phyloP scores from a whole-genome alignment of 495 filamentous ascomycete species.

The Xylaria longipes region DNA sequence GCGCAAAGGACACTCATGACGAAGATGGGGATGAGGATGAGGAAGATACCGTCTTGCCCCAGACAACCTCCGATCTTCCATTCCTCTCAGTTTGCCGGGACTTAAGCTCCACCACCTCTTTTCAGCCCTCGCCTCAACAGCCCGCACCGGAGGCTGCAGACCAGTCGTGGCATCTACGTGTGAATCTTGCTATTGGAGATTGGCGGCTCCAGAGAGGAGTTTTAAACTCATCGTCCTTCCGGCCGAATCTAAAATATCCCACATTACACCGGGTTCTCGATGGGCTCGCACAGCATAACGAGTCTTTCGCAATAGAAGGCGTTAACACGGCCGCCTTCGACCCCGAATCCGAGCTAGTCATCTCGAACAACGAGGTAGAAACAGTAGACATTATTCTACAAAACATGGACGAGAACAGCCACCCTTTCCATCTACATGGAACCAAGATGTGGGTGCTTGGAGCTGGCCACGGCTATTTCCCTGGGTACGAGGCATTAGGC shows the following conservation, averaged over 20 bases:
- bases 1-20: conserved; percentile 35
- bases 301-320: conserved; percentile 53
- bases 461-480: conserved; percentile 60
- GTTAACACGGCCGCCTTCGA: conserved; percentile 61
- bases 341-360: conserved; percentile 51
- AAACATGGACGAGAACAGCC: conserved; percentile 66
- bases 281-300: conserved; percentile 55
- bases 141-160: conserved; percentile 50
- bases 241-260: conserved; percentile 49
- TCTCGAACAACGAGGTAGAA: conserved; percentile 49
- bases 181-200: conserved; percentile 62
- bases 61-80: conserved; percentile 45
- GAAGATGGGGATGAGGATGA: conserved; percentile 28
- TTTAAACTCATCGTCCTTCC: conserved; percentile 62
- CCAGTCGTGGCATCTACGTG: conserved; percentile 55
- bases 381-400: conserved; percentile 69
- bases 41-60: conserved; percentile 35
- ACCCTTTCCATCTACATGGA: conserved; percentile 73
- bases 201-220: conserved; percentile 61
- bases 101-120: conserved; percentile 46
- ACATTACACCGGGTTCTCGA: conserved; percentile 53
- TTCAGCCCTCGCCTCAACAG: conserved; percentile 46
- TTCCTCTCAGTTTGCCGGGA: conserved; percentile 50
- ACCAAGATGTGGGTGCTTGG: conserved; percentile 65
- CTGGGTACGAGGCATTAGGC: conserved; percentile 43